Conservation (phyloP, 208 protist genomes). For the Leishmania turanica region DNA sequence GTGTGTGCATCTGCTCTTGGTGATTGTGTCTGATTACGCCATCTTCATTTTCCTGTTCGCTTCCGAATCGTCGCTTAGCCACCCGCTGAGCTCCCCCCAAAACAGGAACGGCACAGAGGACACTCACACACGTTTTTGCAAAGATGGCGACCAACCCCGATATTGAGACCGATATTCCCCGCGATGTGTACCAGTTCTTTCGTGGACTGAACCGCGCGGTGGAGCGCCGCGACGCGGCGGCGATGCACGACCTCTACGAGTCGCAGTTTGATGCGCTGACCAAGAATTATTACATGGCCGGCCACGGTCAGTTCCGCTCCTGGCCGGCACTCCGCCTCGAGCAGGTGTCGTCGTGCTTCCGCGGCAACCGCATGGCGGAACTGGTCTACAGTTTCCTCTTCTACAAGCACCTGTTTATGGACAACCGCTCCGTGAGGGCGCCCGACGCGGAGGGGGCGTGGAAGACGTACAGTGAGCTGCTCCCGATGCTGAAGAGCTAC, state of each 20-base stretch:
- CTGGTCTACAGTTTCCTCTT: slow-evolving; percentile 87
- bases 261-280: slow-evolving; percentile 73
- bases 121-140: not conserved
- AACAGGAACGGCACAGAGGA: not conserved
- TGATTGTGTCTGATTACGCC: not conserved
- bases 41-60: not conserved
- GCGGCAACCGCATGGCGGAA: slow-evolving; percentile 60
- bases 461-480: slow-evolving; percentile 73
- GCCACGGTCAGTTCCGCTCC: slow-evolving; percentile 64
- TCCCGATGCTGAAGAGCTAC: slow-evolving; percentile 50
- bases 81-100: not conserved
- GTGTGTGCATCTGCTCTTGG: not conserved
- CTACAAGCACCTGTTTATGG: slow-evolving; percentile 87
- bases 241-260: slow-evolving; percentile 86
- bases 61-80: not conserved
- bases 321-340: slow-evolving; percentile 75
- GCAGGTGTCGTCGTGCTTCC: slow-evolving; percentile 66
- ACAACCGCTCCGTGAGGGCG: slow-evolving; percentile 51
- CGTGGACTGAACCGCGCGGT: slow-evolving; percentile 72
- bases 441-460: slow-evolving; percentile 68
- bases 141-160: slow-evolving; percentile 88
- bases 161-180: slow-evolving; percentile 88
- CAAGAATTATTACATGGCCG: slow-evolving; percentile 75
- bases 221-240: slow-evolving; percentile 58
- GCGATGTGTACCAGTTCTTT: slow-evolving; percentile 83